Evolutionary conservation across 768 basidiomycete genomes (phyloP).

Genomic region (Neoboletus brunneissimus): DNA sequence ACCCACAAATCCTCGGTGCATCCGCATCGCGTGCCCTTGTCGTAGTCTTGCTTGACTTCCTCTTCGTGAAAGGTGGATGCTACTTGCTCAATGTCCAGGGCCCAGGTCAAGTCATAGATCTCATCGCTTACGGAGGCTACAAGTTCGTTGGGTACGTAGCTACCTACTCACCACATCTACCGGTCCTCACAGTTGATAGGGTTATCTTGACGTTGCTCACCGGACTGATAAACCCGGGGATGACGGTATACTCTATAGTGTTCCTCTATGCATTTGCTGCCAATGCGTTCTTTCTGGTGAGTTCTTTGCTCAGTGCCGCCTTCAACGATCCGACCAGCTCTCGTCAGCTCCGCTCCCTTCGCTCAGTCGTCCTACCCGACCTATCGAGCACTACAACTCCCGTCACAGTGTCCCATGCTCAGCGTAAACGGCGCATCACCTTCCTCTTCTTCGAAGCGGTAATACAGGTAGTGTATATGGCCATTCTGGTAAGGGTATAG

Average conservation of each 20-base stretch:
- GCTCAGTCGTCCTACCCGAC: conserved; percentile 89
- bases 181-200: conserved; percentile 37
- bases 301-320: conserved; percentile 19
- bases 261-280: conserved; percentile 87
- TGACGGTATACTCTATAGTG: conserved; percentile 61
- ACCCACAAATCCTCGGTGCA: conserved; percentile 86
- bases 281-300: conserved; percentile 90
- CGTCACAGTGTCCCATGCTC: conserved; percentile 69
- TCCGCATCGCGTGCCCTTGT: conserved; percentile 81
- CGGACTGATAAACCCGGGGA: conserved; percentile 60
- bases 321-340: not conserved
- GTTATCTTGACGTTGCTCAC: conserved; percentile 81
- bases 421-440: conserved; percentile 79
- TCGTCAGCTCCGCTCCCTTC: conserved; percentile 84
- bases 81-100: conserved; percentile 89
- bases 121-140: conserved; percentile 93
- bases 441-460: conserved; percentile 88
- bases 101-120: conserved; percentile 66
- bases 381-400: conserved; percentile 42
- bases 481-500: conserved; percentile 65
- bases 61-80: conserved; percentile 86
- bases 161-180: not conserved
- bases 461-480: conserved; percentile 83
- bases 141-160: conserved; percentile 87
- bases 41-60: conserved; percentile 85